phyloP scores from a whole-genome alignment of 2,329 filamentous ascomycete species.

The Tympanopsis confertula region DNA sequence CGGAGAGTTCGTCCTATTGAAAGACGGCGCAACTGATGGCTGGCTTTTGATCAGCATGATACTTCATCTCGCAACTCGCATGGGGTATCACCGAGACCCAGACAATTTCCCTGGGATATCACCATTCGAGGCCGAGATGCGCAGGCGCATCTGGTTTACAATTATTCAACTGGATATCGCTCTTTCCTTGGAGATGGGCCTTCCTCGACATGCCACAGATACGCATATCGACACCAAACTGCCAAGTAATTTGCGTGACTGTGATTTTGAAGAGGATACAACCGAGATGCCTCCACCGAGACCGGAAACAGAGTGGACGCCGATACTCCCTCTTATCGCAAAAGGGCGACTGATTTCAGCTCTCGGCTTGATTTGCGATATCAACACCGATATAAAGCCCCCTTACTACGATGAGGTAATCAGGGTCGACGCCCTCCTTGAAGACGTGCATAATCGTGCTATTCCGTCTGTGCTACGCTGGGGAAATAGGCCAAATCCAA shows the following conservation, averaged over 20 bases:
- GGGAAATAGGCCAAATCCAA: conserved; percentile 12
- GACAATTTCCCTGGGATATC: conserved; percentile 18
- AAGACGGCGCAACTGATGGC: conserved; percentile 9
- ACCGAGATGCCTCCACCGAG: conserved; percentile 13
- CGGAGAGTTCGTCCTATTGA: conserved; percentile 10
- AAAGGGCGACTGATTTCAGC: conserved; percentile 23
- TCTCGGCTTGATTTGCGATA: conserved; percentile 22
- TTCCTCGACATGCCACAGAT: conserved; percentile 16
- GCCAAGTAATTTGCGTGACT: conserved; percentile 25
- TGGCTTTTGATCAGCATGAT: conserved; percentile 15
- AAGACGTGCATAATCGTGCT: conserved; percentile 14
- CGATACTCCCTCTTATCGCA: conserved; percentile 23
- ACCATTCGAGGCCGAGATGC: conserved; percentile 20
- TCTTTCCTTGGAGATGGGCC: conserved; percentile 20
- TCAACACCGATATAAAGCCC: conserved; percentile 18
- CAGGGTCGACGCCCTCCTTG: conserved; percentile 19
- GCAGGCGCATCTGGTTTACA: conserved; percentile 17
- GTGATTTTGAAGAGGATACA: conserved; percentile 23
- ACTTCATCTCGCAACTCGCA: conserved; percentile 16
- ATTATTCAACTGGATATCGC: conserved; percentile 23
- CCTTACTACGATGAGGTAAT: conserved; percentile 21
- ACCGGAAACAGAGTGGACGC: conserved; percentile 12
- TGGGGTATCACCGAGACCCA: conserved; percentile 29
- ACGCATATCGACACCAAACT: conserved; percentile 21
- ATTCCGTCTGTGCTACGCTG: conserved; percentile 12